Conservation (phyloP, 2,329 filamentous ascomycete species). For the Nemania sp. region DNA sequence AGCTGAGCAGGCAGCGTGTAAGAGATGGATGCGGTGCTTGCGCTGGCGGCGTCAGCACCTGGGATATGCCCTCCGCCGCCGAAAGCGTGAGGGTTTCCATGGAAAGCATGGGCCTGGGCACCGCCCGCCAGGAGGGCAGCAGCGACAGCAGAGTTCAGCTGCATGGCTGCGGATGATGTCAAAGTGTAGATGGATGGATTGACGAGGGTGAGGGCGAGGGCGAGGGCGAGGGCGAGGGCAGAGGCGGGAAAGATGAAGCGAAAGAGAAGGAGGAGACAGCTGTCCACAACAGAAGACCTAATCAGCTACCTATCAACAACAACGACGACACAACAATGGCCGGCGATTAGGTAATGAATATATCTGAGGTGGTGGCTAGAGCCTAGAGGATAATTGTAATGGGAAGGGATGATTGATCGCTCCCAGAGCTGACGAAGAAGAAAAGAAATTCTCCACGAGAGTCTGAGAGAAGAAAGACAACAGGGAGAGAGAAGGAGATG, state of each 20-base stretch:
- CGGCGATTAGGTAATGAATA: not conserved
- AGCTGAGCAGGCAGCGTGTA: slow-evolving; percentile 51
- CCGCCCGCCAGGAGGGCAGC: slow-evolving; percentile 73
- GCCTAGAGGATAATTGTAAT: slow-evolving; percentile 22
- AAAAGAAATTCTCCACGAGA: slow-evolving; percentile 35
- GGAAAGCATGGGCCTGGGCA: slow-evolving; percentile 62
- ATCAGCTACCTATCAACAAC: not conserved
- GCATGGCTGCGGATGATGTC: slow-evolving; percentile 64
- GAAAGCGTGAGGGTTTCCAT: slow-evolving; percentile 23
- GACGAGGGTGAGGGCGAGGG: slow-evolving; percentile 12
- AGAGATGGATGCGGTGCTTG: slow-evolving; percentile 11
- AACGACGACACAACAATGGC: not conserved
- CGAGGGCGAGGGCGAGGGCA: not conserved
- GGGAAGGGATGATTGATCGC: slow-evolving; percentile 38
- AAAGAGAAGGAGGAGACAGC: slow-evolving; percentile 13
- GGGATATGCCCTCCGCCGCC: slow-evolving; percentile 52
- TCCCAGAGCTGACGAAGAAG: slow-evolving; percentile 46
- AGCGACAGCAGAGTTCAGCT: slow-evolving; percentile 79
- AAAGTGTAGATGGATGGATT: not conserved
- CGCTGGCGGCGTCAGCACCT: slow-evolving; percentile 49
- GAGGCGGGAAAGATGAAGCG: slow-evolving; percentile 4
- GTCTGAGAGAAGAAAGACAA: slow-evolving; percentile 30
- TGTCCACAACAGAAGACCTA: slow-evolving; percentile 17
- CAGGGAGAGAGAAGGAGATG: slow-evolving; percentile 23
- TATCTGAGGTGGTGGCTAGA: not conserved